Base-by-base conservation (phyloP, 1,284 basidiomycete species). In the Inonotus obliquus region DNA sequence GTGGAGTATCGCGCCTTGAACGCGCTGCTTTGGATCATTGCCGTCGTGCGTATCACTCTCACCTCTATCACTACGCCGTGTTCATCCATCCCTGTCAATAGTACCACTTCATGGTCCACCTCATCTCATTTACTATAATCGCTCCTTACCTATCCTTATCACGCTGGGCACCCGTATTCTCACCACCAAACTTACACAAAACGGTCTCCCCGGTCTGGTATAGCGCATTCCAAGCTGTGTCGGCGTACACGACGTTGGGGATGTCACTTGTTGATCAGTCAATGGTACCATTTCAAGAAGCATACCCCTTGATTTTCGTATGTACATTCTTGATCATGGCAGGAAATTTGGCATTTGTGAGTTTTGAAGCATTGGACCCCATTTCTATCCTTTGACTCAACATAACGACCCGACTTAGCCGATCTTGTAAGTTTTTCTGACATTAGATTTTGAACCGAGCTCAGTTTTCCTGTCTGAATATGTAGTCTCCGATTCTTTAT, bases 1-100 rank as follows among this genome's bases (percentile, higher is more conserved):
- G 91, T 97, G 14, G 96, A 99, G 73, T 98, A 94, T 70, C 83
- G 94, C 19, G 94, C 91, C 1, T 75, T 97, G 59, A 88, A 87
- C 63, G 80, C 89, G 2, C 73, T 96, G 47, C 76, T 93, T n/a
- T 93, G 89, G 86, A 82, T 93, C 62, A 83, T 94, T 35, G 78
- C 81, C 14, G 71, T 74, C 51, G 89, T 90, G 68, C 69, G 70
- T 72, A 62, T 49, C 70, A 25, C 63, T 13, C n/a, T 21, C 29
- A 66, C 7, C 1, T 51, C 10, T 32, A 11, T 44, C 41, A 2
- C 17, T 11, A 44, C 19, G 41, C 17, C 3, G 14, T 44, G 17
- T 44, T 19, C 41, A 21, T n/a, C 11, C n/a, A n/a, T n/a, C 19
- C 17, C 17, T 44, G 17, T n/a, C 0, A n/a, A 63, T 54, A 90